Conservation (phyloP, 2,329 filamentous ascomycete genomes). For the Aspergillus pseudonomiae region DNA sequence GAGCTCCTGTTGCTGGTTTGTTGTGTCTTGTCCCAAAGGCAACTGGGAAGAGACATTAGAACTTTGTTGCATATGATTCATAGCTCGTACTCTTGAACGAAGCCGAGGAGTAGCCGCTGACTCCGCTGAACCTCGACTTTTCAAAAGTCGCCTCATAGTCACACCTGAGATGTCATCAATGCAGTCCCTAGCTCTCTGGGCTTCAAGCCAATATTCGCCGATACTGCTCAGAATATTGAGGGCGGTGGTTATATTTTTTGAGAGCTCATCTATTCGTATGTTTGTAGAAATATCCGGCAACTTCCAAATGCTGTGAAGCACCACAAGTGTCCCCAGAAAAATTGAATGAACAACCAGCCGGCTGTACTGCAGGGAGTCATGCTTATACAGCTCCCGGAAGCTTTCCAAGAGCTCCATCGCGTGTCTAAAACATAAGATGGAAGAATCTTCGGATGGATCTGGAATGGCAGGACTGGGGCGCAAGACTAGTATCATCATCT, state of each 20-base stretch:
- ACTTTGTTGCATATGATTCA: background rate
- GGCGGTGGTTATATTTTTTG: conserved; percentile 46
- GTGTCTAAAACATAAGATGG: conserved; percentile 46
- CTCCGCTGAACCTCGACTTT: conserved; percentile 1
- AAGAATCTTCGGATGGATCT: conserved; percentile 48
- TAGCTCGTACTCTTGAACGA: background rate
- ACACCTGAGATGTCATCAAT: conserved; percentile 32
- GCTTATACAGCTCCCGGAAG: conserved; percentile 49
- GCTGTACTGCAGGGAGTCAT: conserved; percentile 51
- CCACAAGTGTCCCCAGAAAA: conserved; percentile 53
- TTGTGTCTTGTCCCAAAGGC: background rate
- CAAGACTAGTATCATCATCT: conserved; percentile 53
- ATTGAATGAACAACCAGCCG: conserved; percentile 55
- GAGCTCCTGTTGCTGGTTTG: background rate
- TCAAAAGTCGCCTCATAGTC: conserved; percentile 29
- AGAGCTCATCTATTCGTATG: conserved; percentile 44
- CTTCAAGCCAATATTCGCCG: conserved; percentile 57
- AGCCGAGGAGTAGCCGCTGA: background rate
- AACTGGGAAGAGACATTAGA: background rate
- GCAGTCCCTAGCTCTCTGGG: conserved; percentile 36
- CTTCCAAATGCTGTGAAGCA: conserved; percentile 56
- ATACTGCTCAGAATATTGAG: conserved; percentile 55
- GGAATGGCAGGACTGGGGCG: conserved; percentile 58
- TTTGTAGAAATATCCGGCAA: conserved; percentile 46
- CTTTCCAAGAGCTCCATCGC: conserved; percentile 46